Percentiles rank a stretch among this genome's conserved stretches.
Evolutionary conservation across 257 asterid species (phyloP).

Genomic region (Solanum appendiculatum): DNA sequence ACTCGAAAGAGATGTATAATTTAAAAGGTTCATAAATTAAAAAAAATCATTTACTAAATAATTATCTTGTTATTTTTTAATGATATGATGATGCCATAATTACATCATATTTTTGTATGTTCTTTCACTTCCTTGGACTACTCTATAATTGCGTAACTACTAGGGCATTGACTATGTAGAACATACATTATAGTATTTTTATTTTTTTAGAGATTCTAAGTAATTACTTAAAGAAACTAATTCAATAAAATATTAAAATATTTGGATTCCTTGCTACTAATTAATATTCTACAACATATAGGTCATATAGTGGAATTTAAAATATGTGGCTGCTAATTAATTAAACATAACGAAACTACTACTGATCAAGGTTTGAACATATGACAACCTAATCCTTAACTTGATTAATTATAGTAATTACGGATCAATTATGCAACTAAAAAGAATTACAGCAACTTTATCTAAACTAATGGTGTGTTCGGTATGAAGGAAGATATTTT

Average conservation of each 20-base stretch:
- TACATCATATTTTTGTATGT: background rate
- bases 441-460: background rate
- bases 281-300: background rate
- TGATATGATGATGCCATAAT: background rate
- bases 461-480: background rate
- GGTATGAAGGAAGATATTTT: too few relatives aligned
- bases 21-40: background rate
- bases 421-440: background rate
- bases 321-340: background rate
- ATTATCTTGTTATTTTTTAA: too few relatives aligned
- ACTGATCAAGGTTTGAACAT: background rate
- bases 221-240: background rate
- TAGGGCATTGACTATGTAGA: background rate
- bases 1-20: background rate
- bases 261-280: background rate
- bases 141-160: background rate
- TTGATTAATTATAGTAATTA: background rate
- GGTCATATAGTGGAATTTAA: background rate
- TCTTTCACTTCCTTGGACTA: background rate
- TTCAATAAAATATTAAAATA: background rate
- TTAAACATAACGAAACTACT: background rate
- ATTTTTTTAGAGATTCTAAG: background rate
- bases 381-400: background rate
- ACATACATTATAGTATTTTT: background rate
- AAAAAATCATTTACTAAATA: too few relatives aligned